Evolutionary conservation across 2,329 filamentous ascomycete genomes (phyloP), one percentile per base, ranked within the genome.

Genomic region (Talaromyces sp.): DNA sequence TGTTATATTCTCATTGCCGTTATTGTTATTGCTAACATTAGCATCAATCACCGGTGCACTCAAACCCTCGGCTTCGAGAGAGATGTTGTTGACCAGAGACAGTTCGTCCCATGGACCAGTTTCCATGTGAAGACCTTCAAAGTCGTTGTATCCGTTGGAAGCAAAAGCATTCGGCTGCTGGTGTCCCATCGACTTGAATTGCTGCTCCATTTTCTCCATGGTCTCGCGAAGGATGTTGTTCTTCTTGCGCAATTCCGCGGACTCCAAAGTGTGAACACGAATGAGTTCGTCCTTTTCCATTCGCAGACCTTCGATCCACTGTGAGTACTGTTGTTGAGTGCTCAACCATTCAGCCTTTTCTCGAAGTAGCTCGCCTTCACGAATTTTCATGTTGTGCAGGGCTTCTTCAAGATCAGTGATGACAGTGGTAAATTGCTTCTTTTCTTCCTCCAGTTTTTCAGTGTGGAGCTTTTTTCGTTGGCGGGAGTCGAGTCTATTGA

Each of bases 401-500:
- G 92, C 89, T 66, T 95, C 90, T 75, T 97, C 91, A 74, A 97
- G 84, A 63, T 89, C 86, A 70, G 82, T 86, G 75, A 97, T 91
- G 75, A 91, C 82, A 71, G 87, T 86, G 64, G 89, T 91, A 82
- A 88, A 96, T 66, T 91, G 87, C 84, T 97, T 97, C 85, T 98
- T 97, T 83, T 98, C 94, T 78, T 95, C 90, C 79, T 98, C 95
- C 54, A 98, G 87, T 72, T 95, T 89, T 81, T 98, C 95, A 39
- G 95, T 98, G 81, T 98, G 94, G 81, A 92, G 90, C 87, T 98
- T 98, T 86, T 98, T 99, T 72, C 95, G 89, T 79, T 98, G 94
- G 70, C 95, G 89, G 52, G 95, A 98, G 81, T 98, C 94, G 72
- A 99, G 90, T 70, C 92, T 96, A 19, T 9, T 31, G n/a, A 3